A percentile compares a stretch with the other conserved stretches of the same genome.
Evolutionary conservation across 208 protist species (phyloP).

Genomic region (Paratrypanosoma confusum): DNA sequence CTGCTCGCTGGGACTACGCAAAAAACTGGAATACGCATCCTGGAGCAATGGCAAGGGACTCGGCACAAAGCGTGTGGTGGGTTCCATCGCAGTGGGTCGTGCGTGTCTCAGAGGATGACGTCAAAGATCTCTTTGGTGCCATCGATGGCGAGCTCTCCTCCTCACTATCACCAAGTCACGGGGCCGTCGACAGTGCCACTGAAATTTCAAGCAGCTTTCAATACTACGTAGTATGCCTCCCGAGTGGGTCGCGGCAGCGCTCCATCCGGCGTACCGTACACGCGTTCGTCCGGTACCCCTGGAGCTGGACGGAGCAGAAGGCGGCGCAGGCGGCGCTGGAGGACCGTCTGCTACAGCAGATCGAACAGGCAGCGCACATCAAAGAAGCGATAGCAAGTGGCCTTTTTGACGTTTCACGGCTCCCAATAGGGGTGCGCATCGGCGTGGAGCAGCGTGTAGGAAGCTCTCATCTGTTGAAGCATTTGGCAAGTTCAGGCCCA

Average conservation of each 20-base stretch:
- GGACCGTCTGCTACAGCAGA: slow-evolving; percentile 21
- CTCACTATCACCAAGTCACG: background rate
- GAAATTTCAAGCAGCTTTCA: too few species aligned
- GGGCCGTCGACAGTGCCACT: background rate
- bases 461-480: too few species aligned
- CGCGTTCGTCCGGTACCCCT: slow-evolving; percentile 32
- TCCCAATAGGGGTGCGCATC: too few species aligned
- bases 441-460: too few species aligned
- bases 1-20: slow-evolving; percentile 32
- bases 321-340: slow-evolving; percentile 32
- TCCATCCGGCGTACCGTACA: slow-evolving; percentile 46
- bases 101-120: slow-evolving; percentile 2
- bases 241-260: too few species aligned
- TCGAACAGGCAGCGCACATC: slow-evolving; percentile 34
- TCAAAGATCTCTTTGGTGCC: background rate
- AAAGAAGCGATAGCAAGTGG: slow-evolving; percentile 26
- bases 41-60: slow-evolving; percentile 27
- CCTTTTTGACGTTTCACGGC: too few species aligned
- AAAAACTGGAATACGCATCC: slow-evolving; percentile 42
- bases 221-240: too few species aligned
- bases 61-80: slow-evolving; percentile 59
- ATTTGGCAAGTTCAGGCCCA: too few species aligned
- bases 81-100: slow-evolving; percentile 6
- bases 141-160: background rate
- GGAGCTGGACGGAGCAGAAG: slow-evolving; percentile 24